Conservation (phyloP, 225 moss, liverwort and hornwort genomes). For the Physcomitrium patens region DNA sequence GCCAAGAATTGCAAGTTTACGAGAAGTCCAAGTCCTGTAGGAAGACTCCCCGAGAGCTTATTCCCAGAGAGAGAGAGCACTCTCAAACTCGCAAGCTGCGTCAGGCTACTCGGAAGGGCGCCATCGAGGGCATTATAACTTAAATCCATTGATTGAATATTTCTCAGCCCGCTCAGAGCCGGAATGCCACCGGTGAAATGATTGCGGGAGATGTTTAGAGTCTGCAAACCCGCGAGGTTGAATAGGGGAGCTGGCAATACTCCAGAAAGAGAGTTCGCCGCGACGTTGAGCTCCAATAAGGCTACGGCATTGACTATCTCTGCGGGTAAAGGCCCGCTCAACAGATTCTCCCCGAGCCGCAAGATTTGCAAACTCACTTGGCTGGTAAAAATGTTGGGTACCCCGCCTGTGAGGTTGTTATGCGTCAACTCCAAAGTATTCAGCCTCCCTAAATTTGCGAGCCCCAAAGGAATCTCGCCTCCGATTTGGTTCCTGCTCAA, state of each 20-base stretch:
- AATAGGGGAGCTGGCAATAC: conserved; percentile 53
- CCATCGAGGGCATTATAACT: conserved; percentile 62
- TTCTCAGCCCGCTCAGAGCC: conserved; percentile 44
- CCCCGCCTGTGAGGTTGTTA: conserved; percentile 63
- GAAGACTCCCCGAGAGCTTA: conserved; percentile 52
- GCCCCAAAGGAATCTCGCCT: conserved; percentile 62
- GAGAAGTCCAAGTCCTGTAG: conserved; percentile 39
- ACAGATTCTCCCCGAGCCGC: conserved; percentile 54
- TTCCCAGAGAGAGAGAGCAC: conserved; percentile 61
- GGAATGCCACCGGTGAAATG: conserved; percentile 56
- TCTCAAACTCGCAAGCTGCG: conserved; percentile 53
- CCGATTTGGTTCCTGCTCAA: conserved; percentile 62
- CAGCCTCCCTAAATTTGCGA: conserved; percentile 48
- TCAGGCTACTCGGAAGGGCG: conserved; percentile 44
- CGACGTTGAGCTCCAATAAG: conserved; percentile 54
- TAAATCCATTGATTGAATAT: conserved; percentile 56
- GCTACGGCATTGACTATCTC: conserved; percentile 49
- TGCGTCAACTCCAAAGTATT: conserved; percentile 58
- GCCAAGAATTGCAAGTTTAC: conserved; percentile 52
- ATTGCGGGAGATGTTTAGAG: conserved; percentile 75
- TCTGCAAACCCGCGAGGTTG: conserved; percentile 56
- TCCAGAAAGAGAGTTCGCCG: conserved; percentile 67
- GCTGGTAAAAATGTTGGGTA: conserved; percentile 59
- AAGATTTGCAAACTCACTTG: conserved; percentile 48
- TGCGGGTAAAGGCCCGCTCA: conserved; percentile 56